Base-by-base conservation (phyloP, 225 moss, liverwort and hornwort species). In the Pleurozium schreberi region DNA sequence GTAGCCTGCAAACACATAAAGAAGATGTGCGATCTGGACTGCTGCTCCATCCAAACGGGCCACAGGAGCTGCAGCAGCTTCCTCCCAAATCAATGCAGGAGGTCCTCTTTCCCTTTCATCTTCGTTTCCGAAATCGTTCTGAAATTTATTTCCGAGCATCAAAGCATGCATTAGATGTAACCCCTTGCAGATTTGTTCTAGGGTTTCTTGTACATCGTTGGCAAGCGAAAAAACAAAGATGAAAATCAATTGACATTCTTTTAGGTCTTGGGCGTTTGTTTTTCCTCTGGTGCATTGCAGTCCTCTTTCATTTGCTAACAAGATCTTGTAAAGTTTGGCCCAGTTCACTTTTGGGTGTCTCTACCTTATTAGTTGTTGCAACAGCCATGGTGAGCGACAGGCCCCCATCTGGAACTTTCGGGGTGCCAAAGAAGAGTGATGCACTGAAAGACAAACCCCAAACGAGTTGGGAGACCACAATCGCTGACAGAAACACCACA, bases 31-130 rank as follows among this genome's bases (percentile, higher is more conserved):
- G 85, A 95, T 92, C 86, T 92, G 95, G 33, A 95, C 93, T 18
- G 93, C 95, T 61, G 95, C 95, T 64, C 93, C 95, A 83, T 95
- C 95, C 91, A 95, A 88, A 73, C 95, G 95, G 7, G 89, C 79
- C 11, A 93, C 95, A 11, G 95, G 93, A 30, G 92, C 93, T 61
- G 85, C 89, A 26, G 93, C 95, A 77, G 79, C 90, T 71, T 95
- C 95, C 80, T 95, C 95, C 93, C 93, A 95, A n/a, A 83, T 40
- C 87, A 93, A 60, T 40, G 42, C 77, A 73, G 76, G 70, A 45
- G 68, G 30, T 14, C 42, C 26, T 42, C 76, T 69, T 77, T 49
- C 70, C 18, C 77, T 81, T 50, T 43, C 87, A 68, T 70, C 80
- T 53, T 58, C 57, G 14, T 42, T 62, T 50, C 52, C 50, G 5